Evolutionary conservation across 139 green algal species (phyloP), one percentile per base, ranked within the genome.

Genomic region (Nannochloris sp.): DNA sequence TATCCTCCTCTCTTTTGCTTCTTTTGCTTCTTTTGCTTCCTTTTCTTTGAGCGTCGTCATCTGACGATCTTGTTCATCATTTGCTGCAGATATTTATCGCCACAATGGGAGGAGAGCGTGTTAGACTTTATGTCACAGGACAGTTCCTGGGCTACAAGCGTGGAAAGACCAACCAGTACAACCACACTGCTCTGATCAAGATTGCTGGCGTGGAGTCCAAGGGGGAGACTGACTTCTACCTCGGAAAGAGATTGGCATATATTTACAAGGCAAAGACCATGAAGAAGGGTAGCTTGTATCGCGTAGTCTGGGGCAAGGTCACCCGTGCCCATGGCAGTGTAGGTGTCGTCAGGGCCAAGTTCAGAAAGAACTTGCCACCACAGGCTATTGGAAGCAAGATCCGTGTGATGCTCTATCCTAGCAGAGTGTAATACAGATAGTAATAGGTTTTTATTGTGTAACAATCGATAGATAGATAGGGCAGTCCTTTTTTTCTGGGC

Each of bases 181-280:
- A 84, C 73, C 83, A 95, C 84, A 95, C 87, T 10, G 78, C 85
- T 1, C 78, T 98, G 46, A 75, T 98, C 55, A 88, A 95, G 79
- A 82, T 98, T 44, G 85, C 96, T 60, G 87, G 87, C 61, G 92
- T 98, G 50, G 75, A 80, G 23, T 82, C 70, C 65, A 89, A 88
- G 75, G 74, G 77, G 21, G 92, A 98, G 84, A 81, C 70, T n/a
- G 78, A 89, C 23, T 98, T 93, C 75, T 98, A 98, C 84, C 65
- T 92, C 49, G 93, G 93, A 78, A 98, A 98, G 86, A 81, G 85
- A 57, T 67, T 98, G 34, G 93, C 92, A n/a, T 98, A 95, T 79
- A 79, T 98, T 37, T 98, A 98, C 90, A 97, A 96, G 88, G 93
- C 91, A 18, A 93, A 96, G 81, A 97, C 90, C n/a, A 68, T 87